Conservation (phyloP, 1,284 basidiomycete genomes). For the Leccinum pallidistipes region DNA sequence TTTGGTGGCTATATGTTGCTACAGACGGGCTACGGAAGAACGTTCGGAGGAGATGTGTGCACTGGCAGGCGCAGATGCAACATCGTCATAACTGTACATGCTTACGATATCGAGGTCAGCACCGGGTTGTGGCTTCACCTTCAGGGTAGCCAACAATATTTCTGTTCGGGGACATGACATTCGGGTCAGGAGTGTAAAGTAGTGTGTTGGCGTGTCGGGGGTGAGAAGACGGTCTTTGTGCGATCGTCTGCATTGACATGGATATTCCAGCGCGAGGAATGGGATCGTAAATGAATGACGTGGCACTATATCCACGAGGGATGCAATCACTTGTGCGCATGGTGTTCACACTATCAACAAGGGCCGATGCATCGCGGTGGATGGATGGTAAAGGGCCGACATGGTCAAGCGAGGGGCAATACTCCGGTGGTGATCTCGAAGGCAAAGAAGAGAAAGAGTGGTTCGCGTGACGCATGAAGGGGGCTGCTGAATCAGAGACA, state of each 20-base stretch:
- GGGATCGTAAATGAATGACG: constrained; percentile 27
- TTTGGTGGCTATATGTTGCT: constrained; percentile 26
- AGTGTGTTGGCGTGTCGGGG: constrained; percentile 31
- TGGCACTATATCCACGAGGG: constrained; percentile 24
- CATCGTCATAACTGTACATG: constrained; percentile 40
- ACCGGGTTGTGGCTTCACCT: constrained; percentile 14
- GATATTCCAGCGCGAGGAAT: constrained; percentile 35
- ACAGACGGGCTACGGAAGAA: constrained; percentile 23
- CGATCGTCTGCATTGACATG: constrained; percentile 31
- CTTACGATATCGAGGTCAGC: constrained; percentile 27
- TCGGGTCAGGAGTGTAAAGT: constrained; percentile 17
- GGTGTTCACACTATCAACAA: constrained; percentile 31
- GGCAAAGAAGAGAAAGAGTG: constrained; percentile 29
- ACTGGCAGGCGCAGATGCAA: constrained; percentile 22
- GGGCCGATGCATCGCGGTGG: constrained; percentile 21
- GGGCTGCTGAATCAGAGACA: constrained; percentile 11
- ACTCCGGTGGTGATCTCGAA: constrained; percentile 24
- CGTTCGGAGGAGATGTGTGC: constrained; percentile 26
- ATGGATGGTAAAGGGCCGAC: constrained; percentile 17
- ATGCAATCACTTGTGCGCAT: constrained; percentile 28
- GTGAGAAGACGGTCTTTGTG: constrained; percentile 20
- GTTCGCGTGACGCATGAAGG: constrained; percentile 31
- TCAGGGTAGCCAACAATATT: constrained; percentile 21
- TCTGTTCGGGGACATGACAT: constrained; percentile 20
- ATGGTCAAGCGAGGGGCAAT: constrained; percentile 23